Evolutionary conservation across 768 basidiomycete species (phyloP), one percentile per base, ranked within the genome.

Genomic region (Mycena olivaceomarginata): DNA sequence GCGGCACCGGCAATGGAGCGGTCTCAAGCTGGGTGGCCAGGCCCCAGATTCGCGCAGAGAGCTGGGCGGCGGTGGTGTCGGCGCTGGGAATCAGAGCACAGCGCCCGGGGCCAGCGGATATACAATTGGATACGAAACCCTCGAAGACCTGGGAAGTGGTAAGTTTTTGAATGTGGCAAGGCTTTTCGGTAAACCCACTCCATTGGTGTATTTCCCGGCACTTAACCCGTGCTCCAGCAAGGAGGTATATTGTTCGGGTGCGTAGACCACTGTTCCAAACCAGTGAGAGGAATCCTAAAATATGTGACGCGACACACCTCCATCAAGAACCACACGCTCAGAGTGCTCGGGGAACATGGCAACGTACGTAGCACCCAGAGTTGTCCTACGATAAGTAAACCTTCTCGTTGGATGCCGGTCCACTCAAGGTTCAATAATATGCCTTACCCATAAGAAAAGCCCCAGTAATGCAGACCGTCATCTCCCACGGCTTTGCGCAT

Each of bases 401-500:
- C 37, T 25, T 25, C 2, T 39, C 8, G 59, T 37, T 37, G 8
- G 15, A 18, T 45, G 13, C 51, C 18, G 9, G 40, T 15, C 16
- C 20, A 40, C 46, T 5, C 2, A 31, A 31, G 31, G 31, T 31
- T 31, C 31, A 4, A 22, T 9, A 4, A 9, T 56, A 0, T 18
- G 15, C 3, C 70, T 40, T 18, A 77, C 77, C 77, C 77, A 39
- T 74, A 77, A 22, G 77, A 77, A n/a, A 77, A 77, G 4, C 72
- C 76, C 77, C 77, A 77, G 57, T 77, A 77, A 16, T 68, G 72
- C 39, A 77, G 22, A 1, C 77, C 77, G 60, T 64, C 64, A 31
- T 74, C 72, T 1, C 77, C 77, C 7, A 77, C 68, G 5, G 72
- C 77, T 56, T 71, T 67, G n/a, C 77, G 72, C 77, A 77, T 77